Evolutionary conservation across 1,284 basidiomycete genomes (phyloP), one percentile per base, ranked within the genome.

Genomic region (Boletus sp.): DNA sequence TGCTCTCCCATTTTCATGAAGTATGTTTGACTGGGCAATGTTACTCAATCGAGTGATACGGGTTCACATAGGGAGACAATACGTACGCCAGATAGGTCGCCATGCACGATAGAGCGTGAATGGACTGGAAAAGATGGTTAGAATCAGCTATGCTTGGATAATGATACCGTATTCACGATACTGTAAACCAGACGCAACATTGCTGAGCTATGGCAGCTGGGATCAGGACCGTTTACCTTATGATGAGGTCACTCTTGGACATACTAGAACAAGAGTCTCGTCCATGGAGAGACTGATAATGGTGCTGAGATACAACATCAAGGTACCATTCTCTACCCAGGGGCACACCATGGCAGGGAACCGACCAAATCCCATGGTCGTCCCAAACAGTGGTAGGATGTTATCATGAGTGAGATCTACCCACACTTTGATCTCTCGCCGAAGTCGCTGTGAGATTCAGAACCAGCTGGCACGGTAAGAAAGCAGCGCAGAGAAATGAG

Each of bases 91-190:
- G 49, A 60, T 23, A 59, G 35, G 27, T 60, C 56, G 6, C 59
- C 59, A 35, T 60, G 56, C 21, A 59, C 50, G 4, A 60, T n/a
- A 14, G 28, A 59, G 27, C 23, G 14, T 23, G 50, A 59, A 21
- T 52, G 56, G 27, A 59, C 57, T 60, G 31, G 7, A 9, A 46
- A 21, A 5, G 8, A 27, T 6, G 27, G 27, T n/a, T n/a, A n/a
- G n/a, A n/a, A n/a, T n/a, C n/a, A n/a, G n/a, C n/a, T n/a, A n/a
- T n/a, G n/a, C n/a, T n/a, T n/a, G n/a, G n/a, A n/a, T n/a, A n/a
- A n/a, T n/a, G n/a, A n/a, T n/a, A n/a, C n/a, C n/a, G 30, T 21
- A 51, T 61, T 54, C 61, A 66, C 63, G 27, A 43, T 64, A 66
- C 19, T 54, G 61, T 23, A 64, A 11, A 10, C 54, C 63, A 30